Percentiles rank a stretch among this genome's conserved stretches.
Conservation (phyloP, 2,329 filamentous ascomycete species). For the Tolypocladium tundrense region DNA sequence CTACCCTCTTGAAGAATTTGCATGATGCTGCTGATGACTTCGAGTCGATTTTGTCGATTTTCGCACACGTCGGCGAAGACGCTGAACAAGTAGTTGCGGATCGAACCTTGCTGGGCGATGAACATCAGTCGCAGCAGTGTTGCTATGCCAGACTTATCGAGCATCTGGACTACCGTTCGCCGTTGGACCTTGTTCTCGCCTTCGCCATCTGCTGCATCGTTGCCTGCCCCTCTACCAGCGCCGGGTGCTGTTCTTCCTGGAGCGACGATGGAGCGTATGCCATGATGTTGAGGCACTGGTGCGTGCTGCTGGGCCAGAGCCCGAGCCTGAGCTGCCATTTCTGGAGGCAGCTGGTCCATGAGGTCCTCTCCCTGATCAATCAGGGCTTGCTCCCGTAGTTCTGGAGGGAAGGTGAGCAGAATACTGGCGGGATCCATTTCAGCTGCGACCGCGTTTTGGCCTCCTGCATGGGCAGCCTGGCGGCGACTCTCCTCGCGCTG, state of each 20-base stretch:
- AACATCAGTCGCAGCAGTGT: slow-evolving; percentile 99
- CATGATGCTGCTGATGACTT: slow-evolving; percentile 85
- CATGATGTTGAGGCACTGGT: slow-evolving; percentile 15
- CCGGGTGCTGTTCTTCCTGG: slow-evolving; percentile 19
- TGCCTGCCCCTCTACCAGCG: slow-evolving; percentile 9
- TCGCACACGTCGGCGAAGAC: slow-evolving; percentile 88
- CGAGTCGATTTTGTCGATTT: slow-evolving; percentile 89
- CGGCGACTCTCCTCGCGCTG: slow-evolving; percentile 75
- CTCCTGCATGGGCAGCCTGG: slow-evolving; percentile 44
- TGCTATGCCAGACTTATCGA: slow-evolving; percentile 90
- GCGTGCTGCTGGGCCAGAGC: slow-evolving; percentile 43
- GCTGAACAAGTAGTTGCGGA: slow-evolving; percentile 72
- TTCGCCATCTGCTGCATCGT: slow-evolving; percentile 26
- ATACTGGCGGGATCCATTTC: slow-evolving; percentile 95
- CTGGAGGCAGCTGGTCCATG: slow-evolving; percentile 71
- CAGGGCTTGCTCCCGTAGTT: slow-evolving; percentile 74
- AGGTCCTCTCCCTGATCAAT: slow-evolving; percentile 87
- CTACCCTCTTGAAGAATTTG: slow-evolving; percentile 95
- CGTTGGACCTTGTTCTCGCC: slow-evolving; percentile 57
- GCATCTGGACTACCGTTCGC: slow-evolving; percentile 84
- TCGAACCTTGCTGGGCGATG: slow-evolving; percentile 80
- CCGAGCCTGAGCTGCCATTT: slow-evolving; percentile 78
- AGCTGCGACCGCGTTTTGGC: slow-evolving; percentile 40
- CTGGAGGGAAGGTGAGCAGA: slow-evolving; percentile 77
- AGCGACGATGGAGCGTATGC: slow-evolving; percentile 17